Evolutionary conservation across 1,139 yeast species (phyloP).

Genomic region (Candida labiduridarum): DNA sequence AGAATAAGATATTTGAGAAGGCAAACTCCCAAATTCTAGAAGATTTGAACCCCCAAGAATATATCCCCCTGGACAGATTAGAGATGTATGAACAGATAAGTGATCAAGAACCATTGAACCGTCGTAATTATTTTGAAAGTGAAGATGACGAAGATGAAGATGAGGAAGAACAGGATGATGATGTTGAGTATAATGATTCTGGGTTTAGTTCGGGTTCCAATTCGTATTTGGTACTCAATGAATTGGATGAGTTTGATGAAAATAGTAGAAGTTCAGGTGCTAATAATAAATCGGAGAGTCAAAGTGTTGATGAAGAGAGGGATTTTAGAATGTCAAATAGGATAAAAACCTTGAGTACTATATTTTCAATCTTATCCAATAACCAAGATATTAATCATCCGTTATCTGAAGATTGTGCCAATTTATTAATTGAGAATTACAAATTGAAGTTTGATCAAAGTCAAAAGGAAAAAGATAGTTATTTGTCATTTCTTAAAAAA

Average conservation of each 20-base stretch:
- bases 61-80: slow-evolving; percentile 36
- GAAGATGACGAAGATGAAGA: slow-evolving; percentile 22
- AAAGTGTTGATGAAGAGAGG: slow-evolving; percentile 9
- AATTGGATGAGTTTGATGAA: slow-evolving; percentile 21
- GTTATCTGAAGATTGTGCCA: slow-evolving; percentile 84
- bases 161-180: slow-evolving; percentile 20
- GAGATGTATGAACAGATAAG: slow-evolving; percentile 26
- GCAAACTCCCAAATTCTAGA: slow-evolving; percentile 17
- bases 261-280: slow-evolving; percentile 6
- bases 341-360: slow-evolving; percentile 64
- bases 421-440: slow-evolving; percentile 63
- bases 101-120: slow-evolving; percentile 22
- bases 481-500: slow-evolving; percentile 69
- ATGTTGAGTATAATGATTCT: slow-evolving; percentile 18
- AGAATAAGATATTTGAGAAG: slow-evolving; percentile 14
- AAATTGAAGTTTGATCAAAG: slow-evolving; percentile 73
- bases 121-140: slow-evolving; percentile 20
- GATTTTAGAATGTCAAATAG: slow-evolving; percentile 31
- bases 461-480: slow-evolving; percentile 77
- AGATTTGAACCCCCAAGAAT: slow-evolving; percentile 30
- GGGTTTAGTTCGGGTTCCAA: slow-evolving; percentile 23
- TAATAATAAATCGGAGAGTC: background rate
- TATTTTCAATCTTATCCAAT: slow-evolving; percentile 55
- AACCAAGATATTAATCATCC: slow-evolving; percentile 87
- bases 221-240: slow-evolving; percentile 35